Evolutionary conservation across 148 eudicot species (phyloP).

Genomic region (Vaccinium vitisidaea): DNA sequence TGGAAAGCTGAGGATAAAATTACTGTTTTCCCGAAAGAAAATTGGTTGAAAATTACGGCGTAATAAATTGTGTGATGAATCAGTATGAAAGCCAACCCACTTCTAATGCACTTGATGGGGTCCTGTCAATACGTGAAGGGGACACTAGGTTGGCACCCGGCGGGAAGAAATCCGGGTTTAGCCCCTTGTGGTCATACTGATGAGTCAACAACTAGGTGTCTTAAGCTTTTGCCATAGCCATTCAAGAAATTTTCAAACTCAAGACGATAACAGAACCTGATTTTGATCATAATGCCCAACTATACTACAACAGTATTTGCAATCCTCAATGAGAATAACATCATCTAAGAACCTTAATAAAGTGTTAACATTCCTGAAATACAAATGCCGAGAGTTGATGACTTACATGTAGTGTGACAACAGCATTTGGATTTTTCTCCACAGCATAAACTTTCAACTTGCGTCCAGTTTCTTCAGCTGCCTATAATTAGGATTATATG

Average conservation of each 20-base stretch:
- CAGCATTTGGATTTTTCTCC: slow-evolving; percentile 98
- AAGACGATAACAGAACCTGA: not conserved
- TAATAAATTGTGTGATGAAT: no score
- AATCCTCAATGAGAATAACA: not conserved
- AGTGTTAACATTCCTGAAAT: not conserved
- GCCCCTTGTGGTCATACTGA: not conserved
- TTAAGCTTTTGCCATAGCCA: not conserved
- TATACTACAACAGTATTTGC: not conserved
- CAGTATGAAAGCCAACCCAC: no score
- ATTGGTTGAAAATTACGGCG: no score
- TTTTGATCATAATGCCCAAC: not conserved
- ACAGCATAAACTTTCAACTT: slow-evolving; percentile 93
- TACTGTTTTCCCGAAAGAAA: no score
- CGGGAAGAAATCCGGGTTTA: no score
- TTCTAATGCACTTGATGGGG: no score
- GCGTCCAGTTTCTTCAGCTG: slow-evolving; percentile 93
- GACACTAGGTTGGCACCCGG: no score
- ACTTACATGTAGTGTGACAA: slow-evolving; percentile 94
- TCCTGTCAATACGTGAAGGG: no score
- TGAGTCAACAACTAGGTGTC: not conserved
- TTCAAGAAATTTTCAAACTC: not conserved
- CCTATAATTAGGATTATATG: slow-evolving; percentile 41
- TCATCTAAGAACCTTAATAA: not conserved
- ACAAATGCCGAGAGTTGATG: slow-evolving; percentile 6
- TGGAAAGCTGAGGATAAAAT: no score